These are phyloP conservation scores for Cutaneotrichosporon cyanovorans DNA, from an alignment of 1,284 basidiomycete species.

Conservation along the genomic window DNA sequence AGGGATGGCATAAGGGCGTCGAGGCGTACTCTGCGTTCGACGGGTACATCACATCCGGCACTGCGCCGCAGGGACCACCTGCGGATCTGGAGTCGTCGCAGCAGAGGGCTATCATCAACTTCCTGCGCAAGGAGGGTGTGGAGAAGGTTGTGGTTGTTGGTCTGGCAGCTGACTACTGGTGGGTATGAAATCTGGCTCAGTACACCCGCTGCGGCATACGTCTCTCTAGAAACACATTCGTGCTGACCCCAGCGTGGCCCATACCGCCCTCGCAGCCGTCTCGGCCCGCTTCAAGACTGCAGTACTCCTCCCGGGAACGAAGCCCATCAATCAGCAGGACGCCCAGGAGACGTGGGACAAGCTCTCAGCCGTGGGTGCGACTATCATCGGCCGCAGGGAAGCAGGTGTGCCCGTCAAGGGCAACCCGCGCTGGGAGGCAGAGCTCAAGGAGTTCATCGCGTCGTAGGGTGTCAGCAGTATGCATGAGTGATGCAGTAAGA, in stretches of 20 bases:
- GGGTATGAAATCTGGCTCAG: no score
- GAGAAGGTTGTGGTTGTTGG: constrained; percentile 53
- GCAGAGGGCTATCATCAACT: constrained; percentile 35
- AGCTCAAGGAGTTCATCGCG: constrained; percentile 1
- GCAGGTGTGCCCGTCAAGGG: neutral
- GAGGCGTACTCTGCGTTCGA: constrained; percentile 55
- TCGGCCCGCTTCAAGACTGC: constrained; percentile 21
- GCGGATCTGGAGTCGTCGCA: constrained; percentile 21
- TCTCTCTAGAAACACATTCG: constrained; percentile 3
- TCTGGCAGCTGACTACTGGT: constrained; percentile 58
- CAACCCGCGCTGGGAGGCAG: constrained; percentile 5
- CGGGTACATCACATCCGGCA: constrained; percentile 28
- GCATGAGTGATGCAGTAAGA: no score
- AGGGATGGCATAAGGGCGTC: constrained; percentile 46
- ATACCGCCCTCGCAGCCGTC: constrained; percentile 27
- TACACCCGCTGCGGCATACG: no score
- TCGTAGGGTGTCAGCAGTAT: no score
- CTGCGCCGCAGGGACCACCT: constrained; percentile 17
- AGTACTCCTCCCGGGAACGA: constrained; percentile 21
- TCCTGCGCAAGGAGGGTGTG: constrained; percentile 44
- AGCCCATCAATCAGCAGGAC: constrained; percentile 18
- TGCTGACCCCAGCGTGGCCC: constrained; percentile 12
- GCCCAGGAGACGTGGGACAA: constrained; percentile 7
- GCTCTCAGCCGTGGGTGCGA: constrained; percentile 9
- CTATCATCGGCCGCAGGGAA: constrained; percentile 3